Evolutionary conservation across 495 filamentous ascomycete species (phyloP).

Genomic region (Lasiosphaeris hirsuta): DNA sequence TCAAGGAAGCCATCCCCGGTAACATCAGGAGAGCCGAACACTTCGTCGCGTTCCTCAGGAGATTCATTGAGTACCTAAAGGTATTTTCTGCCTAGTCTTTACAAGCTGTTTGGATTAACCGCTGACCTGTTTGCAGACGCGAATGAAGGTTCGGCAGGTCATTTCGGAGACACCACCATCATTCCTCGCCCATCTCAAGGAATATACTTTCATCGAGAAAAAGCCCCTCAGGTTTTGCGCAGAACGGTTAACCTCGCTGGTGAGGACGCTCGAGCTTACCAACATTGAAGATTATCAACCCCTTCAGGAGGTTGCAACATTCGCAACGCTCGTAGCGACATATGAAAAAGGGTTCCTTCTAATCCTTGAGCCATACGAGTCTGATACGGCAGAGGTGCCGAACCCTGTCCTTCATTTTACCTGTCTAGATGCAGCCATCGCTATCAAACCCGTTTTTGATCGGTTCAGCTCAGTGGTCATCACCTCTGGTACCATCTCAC

Average conservation of each 20-base stretch:
- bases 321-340: slow-evolving; percentile 95
- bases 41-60: slow-evolving; percentile 89
- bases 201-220: slow-evolving; percentile 94
- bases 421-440: slow-evolving; percentile 95
- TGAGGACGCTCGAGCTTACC: slow-evolving; percentile 90
- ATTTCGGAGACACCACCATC: slow-evolving; percentile 95
- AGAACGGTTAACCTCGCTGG: slow-evolving; percentile 90
- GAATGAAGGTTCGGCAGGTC: slow-evolving; percentile 96
- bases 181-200: slow-evolving; percentile 89
- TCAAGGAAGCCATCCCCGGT: slow-evolving; percentile 92
- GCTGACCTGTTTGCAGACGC: slow-evolving; percentile 50
- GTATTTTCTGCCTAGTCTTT: slow-evolving; percentile 23
- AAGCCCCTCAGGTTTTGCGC: slow-evolving; percentile 96
- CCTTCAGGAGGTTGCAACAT: slow-evolving; percentile 95
- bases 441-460: slow-evolving; percentile 96
- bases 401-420: slow-evolving; percentile 96
- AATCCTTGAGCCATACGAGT: slow-evolving; percentile 95
- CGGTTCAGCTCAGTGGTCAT: slow-evolving; percentile 97
- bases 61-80: slow-evolving; percentile 97
- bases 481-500: slow-evolving; percentile 95
- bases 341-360: slow-evolving; percentile 97
- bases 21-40: slow-evolving; percentile 97
- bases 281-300: slow-evolving; percentile 98
- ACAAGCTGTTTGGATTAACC: background rate
- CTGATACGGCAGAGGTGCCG: slow-evolving; percentile 89